A percentile compares a stretch with the other conserved stretches of the same genome.
phyloP scores from a whole-genome alignment of 306 rosid genomes.

The Mimosa bimucronata region DNA sequence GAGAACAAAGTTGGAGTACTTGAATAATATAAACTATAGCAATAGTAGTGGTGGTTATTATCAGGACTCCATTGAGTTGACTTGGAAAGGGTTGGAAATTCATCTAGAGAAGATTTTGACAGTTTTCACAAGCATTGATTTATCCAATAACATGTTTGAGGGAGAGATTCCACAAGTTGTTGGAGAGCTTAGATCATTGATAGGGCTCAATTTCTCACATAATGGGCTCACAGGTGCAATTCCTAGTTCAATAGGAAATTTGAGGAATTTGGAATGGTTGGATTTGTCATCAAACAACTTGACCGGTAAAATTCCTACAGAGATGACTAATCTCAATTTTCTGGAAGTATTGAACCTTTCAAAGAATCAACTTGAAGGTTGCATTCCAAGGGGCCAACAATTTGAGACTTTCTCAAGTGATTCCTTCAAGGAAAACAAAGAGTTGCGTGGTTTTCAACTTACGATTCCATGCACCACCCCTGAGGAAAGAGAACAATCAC shows the following conservation, averaged over 20 bases:
- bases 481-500: background rate
- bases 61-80: background rate
- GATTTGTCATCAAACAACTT: background rate
- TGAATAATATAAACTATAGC: background rate
- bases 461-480: background rate
- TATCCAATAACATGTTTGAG: background rate
- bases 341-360: background rate
- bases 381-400: background rate
- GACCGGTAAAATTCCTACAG: background rate
- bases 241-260: background rate
- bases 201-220: background rate
- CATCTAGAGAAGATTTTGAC: background rate
- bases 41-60: background rate
- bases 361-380: background rate
- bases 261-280: background rate
- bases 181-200: background rate
- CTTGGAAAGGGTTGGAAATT: background rate
- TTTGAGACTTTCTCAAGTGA: background rate
- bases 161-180: background rate
- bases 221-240: background rate
- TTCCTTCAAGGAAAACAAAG: background rate
- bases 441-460: background rate
- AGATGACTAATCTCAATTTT: background rate
- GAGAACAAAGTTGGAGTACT: background rate
- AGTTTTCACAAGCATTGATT: background rate